Conservation (phyloP, 2,329 filamentous ascomycete genomes). For the Ceratocystiopsis brevicomis region DNA sequence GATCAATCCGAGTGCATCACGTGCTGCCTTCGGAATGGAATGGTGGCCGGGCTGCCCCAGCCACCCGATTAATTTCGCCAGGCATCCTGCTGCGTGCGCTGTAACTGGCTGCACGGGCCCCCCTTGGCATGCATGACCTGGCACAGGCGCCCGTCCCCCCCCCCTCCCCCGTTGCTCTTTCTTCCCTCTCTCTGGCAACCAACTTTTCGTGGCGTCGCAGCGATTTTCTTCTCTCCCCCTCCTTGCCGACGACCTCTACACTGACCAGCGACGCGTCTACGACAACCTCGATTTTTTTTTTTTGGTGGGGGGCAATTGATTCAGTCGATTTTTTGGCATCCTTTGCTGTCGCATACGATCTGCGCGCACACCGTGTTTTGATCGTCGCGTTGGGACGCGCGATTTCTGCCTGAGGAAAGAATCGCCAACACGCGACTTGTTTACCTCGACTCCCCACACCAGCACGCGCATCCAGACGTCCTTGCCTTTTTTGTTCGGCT, state of each 20-base stretch:
- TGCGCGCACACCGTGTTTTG: no score
- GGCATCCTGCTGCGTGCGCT: neutral
- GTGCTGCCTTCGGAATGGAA: neutral
- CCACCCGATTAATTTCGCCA: constrained; percentile 12
- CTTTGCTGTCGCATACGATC: no score
- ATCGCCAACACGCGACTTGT: no score
- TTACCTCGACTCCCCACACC: no score
- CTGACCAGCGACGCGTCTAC: neutral
- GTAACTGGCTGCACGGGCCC: constrained; percentile 4
- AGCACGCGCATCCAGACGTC: no score
- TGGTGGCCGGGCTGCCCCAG: constrained; percentile 8
- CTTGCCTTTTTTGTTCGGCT: neutral
- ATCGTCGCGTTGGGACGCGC: no score
- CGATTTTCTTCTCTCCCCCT: neutral
- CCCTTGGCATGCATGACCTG: neutral
- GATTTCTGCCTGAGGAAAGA: no score
- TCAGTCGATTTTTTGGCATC: neutral
- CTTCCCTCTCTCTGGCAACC: neutral
- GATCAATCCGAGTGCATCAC: neutral
- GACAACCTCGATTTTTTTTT: neutral
- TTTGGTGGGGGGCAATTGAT: neutral
- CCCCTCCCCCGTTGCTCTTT: neutral
- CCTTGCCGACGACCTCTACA: neutral
- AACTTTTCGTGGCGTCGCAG: constrained; percentile 1
- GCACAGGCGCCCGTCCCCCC: neutral